These are phyloP conservation scores for Filobasidium wieringae DNA, from an alignment of 768 basidiomycete genomes.

Conservation along the genomic window DNA sequence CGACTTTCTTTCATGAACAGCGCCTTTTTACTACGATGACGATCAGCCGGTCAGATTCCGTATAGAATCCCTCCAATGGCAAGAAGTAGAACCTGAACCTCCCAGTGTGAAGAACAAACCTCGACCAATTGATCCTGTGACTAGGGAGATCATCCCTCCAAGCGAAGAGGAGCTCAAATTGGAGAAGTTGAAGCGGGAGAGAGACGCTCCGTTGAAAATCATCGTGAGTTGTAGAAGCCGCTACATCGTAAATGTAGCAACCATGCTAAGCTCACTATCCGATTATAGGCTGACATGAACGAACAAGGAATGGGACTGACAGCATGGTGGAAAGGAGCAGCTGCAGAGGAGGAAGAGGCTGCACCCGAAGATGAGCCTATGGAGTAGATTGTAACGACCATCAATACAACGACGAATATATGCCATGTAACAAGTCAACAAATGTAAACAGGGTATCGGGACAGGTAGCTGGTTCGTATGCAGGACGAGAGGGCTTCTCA, in stretches of 20 bases:
- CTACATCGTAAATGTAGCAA: not conserved
- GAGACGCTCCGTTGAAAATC: conserved; percentile 3
- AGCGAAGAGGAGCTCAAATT: conserved; percentile 10
- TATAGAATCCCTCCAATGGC: conserved; percentile 34
- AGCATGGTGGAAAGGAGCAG: not conserved
- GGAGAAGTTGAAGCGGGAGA: conserved; percentile 12
- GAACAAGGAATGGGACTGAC: not conserved
- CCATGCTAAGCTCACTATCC: not conserved
- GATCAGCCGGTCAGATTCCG: conserved; percentile 36
- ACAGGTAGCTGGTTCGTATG: too few species aligned
- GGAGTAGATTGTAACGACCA: not conserved
- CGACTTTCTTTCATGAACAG: conserved; percentile 1
- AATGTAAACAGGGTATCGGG: too few species aligned
- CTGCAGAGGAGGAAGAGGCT: not conserved
- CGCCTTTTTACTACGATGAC: conserved; percentile 31
- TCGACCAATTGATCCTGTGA: conserved; percentile 12
- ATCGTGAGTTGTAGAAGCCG: not conserved
- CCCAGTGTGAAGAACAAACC: conserved; percentile 18
- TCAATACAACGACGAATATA: too few species aligned
- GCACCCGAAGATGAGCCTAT: not conserved
- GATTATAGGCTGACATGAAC: not conserved
- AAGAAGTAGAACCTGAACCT: conserved; percentile 35
- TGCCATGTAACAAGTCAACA: too few species aligned
- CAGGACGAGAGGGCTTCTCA: not conserved
- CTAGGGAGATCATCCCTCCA: conserved; percentile 7